Conservation (phyloP, 495 filamentous ascomycete species). For the Penicillium paxilli region DNA sequence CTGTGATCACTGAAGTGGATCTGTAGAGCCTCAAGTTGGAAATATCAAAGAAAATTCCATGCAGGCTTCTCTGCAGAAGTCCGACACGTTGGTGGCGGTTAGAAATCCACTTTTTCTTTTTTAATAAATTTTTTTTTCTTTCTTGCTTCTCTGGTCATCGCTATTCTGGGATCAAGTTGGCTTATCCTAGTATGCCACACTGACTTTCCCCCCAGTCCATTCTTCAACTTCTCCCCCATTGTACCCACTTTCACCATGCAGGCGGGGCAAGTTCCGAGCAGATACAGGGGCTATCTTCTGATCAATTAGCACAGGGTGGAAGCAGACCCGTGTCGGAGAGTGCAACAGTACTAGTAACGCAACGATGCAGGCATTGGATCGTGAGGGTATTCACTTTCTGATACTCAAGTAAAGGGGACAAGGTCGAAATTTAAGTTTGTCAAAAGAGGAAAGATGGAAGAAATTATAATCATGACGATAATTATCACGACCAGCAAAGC, state of each 20-base stretch:
- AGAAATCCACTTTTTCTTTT: no score
- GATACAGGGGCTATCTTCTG: conserved; percentile 4
- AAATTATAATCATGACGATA: background rate
- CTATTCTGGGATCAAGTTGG: conserved; percentile 1
- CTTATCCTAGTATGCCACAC: conserved; percentile 11
- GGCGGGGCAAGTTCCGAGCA: conserved; percentile 4
- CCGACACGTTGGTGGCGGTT: conserved; percentile 25
- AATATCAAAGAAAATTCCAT: conserved; percentile 37
- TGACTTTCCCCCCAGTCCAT: conserved; percentile 12
- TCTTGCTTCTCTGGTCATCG: background rate
- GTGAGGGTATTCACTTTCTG: conserved; percentile 2
- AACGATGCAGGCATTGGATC: conserved; percentile 8
- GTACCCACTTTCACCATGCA: conserved; percentile 14
- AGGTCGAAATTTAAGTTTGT: background rate
- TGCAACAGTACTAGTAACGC: no score
- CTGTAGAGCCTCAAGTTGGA: background rate
- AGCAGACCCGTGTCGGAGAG: background rate
- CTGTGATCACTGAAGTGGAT: conserved; percentile 3
- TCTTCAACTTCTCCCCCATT: conserved; percentile 16
- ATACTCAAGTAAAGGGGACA: conserved; percentile 2
- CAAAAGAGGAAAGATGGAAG: background rate
- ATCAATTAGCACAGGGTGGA: background rate
- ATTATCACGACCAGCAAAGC: background rate
- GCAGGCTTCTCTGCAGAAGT: conserved; percentile 41
- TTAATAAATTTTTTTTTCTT: conserved; percentile 4